These are phyloP conservation scores for Wickerhamiella galacta DNA, from an alignment of 805 yeast genomes.

Conservation along the genomic window DNA sequence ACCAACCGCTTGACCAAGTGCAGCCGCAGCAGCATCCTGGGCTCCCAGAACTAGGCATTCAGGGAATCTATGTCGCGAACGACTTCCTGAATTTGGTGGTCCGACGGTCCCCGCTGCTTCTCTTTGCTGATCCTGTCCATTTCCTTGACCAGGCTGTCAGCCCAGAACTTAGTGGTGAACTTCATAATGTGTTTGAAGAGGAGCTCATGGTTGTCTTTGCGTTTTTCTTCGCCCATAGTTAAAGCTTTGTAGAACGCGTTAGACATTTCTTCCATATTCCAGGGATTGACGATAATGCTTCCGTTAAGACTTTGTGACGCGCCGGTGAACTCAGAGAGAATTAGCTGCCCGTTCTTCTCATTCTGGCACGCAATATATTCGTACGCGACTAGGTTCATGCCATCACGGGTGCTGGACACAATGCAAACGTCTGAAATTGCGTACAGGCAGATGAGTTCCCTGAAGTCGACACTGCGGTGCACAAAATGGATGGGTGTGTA, in stretches of 20 bases:
- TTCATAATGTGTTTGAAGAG: constrained; percentile 77
- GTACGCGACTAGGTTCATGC: constrained; percentile 92
- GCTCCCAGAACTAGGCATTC: background rate
- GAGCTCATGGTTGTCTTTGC: constrained; percentile 59
- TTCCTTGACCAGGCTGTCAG: constrained; percentile 86
- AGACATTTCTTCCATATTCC: constrained; percentile 93
- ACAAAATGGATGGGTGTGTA: constrained; percentile 94
- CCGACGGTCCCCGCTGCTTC: constrained; percentile 5
- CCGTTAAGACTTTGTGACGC: constrained; percentile 98
- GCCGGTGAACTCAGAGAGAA: constrained; percentile 90
- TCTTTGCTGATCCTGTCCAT: constrained; percentile 23
- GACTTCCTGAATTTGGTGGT: background rate
- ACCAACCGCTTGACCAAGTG: background rate
- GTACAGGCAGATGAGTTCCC: constrained; percentile 80
- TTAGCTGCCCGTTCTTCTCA: constrained; percentile 68
- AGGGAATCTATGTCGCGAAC: background rate
- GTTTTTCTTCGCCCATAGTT: constrained; percentile 71
- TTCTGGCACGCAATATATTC: constrained; percentile 95
- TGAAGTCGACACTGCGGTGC: constrained; percentile 82
- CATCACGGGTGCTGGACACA: constrained; percentile 91
- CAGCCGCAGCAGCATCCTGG: background rate
- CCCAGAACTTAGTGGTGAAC: constrained; percentile 95
- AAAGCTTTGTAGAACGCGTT: constrained; percentile 74
- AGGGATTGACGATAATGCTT: constrained; percentile 84
- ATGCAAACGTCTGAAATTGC: constrained; percentile 76